Evolutionary conservation across 1,284 basidiomycete species (phyloP), one percentile per base, ranked within the genome.

Genomic region (Leccinum variabile): DNA sequence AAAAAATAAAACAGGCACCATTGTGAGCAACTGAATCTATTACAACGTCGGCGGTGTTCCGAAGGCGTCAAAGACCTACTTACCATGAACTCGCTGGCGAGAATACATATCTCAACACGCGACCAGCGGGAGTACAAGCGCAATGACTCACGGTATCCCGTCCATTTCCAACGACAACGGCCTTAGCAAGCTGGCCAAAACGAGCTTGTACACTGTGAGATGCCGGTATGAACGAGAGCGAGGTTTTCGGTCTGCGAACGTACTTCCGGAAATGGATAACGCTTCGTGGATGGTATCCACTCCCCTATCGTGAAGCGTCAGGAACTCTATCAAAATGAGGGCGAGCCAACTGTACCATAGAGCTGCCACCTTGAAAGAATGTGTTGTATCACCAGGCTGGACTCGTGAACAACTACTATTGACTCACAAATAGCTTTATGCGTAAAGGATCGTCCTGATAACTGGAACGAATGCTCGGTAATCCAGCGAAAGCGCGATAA

Each of bases 161-260:
- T 22, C 3, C 3, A 25, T n/a, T 46, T 0, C 28, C 2, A 22
- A 22, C 9, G 57, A 28, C 0, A 4, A 7, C 13, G 50, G 56
- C 49, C 55, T 28, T 10, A 1, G 3, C n/a, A 71, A 10, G 5
- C 50, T 54, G 30, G 9, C 49, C 30, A 67, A 37, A 3, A 70
- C 54, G 39, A 52, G 61, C 37, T 70, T 69, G 52, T 68, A 69
- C 2, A 18, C 68, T 69, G 14, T 10, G 4, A 7, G 3, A 14
- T 35, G 7, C n/a, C 30, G 33, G 18, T 9, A 54, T 30, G 52
- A 53, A 53, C 28, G 10, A 49, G 14, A 46, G 7, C 25, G 10
- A 57, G 7, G 33, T 11, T 5, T 7, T 7, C 22, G 3, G 9
- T 3, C 7, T 0, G 13, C 33, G 28, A 16, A 57, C 57, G 16